Base-by-base conservation (phyloP, 2,329 filamentous ascomycete genomes). In the Triangularia verruculosa region DNA sequence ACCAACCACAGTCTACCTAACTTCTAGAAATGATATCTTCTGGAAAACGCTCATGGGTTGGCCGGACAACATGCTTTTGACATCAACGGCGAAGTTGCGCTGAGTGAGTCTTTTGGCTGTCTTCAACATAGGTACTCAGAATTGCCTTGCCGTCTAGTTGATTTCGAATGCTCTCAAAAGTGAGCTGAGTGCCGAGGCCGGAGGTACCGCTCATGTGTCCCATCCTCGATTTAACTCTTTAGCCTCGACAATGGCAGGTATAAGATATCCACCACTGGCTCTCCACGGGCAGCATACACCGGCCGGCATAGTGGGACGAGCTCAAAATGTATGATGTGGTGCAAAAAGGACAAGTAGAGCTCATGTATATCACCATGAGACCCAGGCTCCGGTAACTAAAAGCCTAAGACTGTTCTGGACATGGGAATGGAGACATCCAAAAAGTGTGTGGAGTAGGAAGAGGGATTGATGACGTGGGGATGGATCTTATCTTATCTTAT, bases 51-150 rank as follows among this genome's bases (percentile, higher is more conserved):
- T n/a, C n/a, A n/a, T 61, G 47, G 25, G 28, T 55, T 17, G 54
- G 54, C 43, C 54, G 59, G 59, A n/a, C n/a, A n/a, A n/a, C 32
- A 54, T 39, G 43, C 47, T 3, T 61, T 61, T 27, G 59, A 61
- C 30, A 24, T 61, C 1, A 27, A 34, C 20, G 59, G 59, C 3
- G 43, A 61, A 27, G 47, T 61, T 53, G 47, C 59, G 20, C 47
- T 61, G 15, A 47, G 59, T 3, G 59, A 54, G 20, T 52, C 39
- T 24, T 61, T 61, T 25, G 59, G 59, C 17, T 61, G 59, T 52
- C 43, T 61, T n/a, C 11, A 54, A 27, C 17, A n/a, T n/a, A 61
- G 7, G 27, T 27, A 39, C 15, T 27, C 25, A 17, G 17, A n/a
- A n/a, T 6, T 47, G 54, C 22, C 59, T 24, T 9, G 34, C 47